These are phyloP conservation scores for Neurospora africana DNA, from an alignment of 495 filamentous ascomycete species.

Conservation along the genomic window DNA sequence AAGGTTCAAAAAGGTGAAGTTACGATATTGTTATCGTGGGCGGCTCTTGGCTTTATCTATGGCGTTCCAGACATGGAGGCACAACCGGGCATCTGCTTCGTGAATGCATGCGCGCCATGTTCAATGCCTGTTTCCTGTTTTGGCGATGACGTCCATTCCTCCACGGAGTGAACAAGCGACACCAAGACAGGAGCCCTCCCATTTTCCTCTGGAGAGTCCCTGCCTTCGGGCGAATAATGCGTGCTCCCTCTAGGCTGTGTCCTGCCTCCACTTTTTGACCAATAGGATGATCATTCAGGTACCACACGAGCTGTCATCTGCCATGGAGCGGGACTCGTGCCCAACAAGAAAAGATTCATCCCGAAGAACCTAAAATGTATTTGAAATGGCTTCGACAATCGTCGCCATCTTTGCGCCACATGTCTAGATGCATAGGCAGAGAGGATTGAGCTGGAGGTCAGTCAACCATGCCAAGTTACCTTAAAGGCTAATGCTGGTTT, in stretches of 20 bases:
- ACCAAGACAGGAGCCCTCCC: not conserved
- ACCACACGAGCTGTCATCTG: not conserved
- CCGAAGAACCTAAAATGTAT: not conserved
- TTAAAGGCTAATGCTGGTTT: not conserved
- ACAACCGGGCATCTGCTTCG: constrained; percentile 1
- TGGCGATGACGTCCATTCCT: constrained; percentile 1
- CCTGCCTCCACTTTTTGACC: not conserved
- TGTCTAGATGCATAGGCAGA: not conserved
- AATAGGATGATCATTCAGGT: not conserved
- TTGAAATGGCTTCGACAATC: not conserved
- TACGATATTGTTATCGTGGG: not conserved
- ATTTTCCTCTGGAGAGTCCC: not conserved
- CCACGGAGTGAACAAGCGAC: not conserved
- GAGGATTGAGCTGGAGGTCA: not conserved
- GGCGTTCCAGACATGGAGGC: not conserved
- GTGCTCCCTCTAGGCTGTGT: not conserved
- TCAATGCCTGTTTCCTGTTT: constrained; percentile 3
- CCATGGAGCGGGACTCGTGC: not conserved
- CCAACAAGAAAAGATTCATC: not conserved
- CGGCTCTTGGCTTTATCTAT: not conserved
- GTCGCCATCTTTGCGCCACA: not conserved
- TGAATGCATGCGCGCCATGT: not conserved
- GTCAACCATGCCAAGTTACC: not conserved
- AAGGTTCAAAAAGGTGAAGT: not conserved
- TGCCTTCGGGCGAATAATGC: not conserved